These are phyloP conservation scores for Suillus subalutaceus DNA, from an alignment of 768 basidiomycete species.

Conservation along the genomic window DNA sequence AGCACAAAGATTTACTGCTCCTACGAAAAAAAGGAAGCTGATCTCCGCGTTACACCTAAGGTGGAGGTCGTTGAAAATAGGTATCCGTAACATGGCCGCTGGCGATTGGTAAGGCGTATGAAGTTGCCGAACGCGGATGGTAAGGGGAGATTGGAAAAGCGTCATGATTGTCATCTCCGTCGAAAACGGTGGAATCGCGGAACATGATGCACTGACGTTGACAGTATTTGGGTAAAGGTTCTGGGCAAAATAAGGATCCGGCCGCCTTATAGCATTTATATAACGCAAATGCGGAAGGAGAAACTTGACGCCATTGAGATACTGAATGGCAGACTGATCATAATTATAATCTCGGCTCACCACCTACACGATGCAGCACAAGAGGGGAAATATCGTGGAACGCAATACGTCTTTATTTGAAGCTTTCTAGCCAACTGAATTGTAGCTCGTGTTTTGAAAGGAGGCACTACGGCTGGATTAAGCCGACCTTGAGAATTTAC, in stretches of 20 bases:
- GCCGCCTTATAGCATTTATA: constrained; percentile 4
- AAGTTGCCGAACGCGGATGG: constrained; percentile 3
- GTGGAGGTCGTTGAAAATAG: neutral
- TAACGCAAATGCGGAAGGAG: constrained; percentile 1
- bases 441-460: constrained; percentile 3
- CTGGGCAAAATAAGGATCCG: constrained; percentile 3
- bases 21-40: neutral
- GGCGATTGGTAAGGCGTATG: constrained; percentile 5
- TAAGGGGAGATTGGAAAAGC: neutral
- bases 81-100: neutral
- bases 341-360: neutral
- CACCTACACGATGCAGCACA: neutral
- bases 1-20: neutral
- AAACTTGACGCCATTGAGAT: neutral
- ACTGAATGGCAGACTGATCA: constrained; percentile 1
- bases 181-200: constrained; percentile 2
- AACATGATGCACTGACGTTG: constrained; percentile 4
- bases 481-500: constrained; percentile 7
- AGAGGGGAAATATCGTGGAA: constrained; percentile 2
- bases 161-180: constrained; percentile 9
- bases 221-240: constrained; percentile 2
- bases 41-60: neutral
- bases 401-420: constrained; percentile 4
- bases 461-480: neutral
- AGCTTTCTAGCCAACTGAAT: neutral